A percentile compares a stretch with the other conserved stretches of the same genome.
These are phyloP conservation scores for Saccharomyces paradoxus DNA, from an alignment of 805 yeast genomes.

Conservation along the genomic window DNA sequence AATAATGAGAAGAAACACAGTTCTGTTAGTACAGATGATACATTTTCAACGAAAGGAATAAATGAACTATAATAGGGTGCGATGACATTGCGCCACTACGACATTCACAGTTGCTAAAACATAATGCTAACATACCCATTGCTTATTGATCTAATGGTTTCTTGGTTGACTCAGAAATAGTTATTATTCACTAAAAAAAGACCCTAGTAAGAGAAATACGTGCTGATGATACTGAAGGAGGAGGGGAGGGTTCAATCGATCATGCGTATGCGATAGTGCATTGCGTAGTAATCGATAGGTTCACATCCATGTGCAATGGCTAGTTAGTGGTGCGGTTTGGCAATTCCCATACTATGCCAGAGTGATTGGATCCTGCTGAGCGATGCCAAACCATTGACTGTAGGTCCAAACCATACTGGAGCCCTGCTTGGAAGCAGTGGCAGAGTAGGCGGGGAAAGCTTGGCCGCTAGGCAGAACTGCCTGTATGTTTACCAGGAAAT, in stretches of 20 bases:
- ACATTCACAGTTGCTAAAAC: not conserved
- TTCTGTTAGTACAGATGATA: slow-evolving; percentile 8
- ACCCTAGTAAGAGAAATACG: not conserved
- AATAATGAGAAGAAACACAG: not conserved
- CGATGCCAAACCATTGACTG: not conserved
- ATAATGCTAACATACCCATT: slow-evolving; percentile 29
- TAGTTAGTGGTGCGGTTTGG: not conserved
- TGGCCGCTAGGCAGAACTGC: not conserved
- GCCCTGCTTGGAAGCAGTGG: not conserved
- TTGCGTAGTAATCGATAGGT: not conserved
- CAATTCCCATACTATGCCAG: not conserved
- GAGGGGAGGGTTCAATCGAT: not conserved
- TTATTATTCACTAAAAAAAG: not conserved
- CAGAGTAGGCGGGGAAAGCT: not conserved
- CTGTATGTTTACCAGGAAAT: not conserved
- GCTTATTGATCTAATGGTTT: slow-evolving; percentile 29
- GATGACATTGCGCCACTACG: not conserved
- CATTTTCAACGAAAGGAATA: not conserved
- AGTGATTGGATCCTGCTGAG: not conserved
- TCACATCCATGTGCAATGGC: not conserved
- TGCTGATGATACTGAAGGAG: not conserved
- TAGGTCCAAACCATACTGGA: not conserved
- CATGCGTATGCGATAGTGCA: not conserved
- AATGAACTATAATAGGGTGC: not conserved
- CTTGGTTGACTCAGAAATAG: slow-evolving; percentile 2